These are phyloP conservation scores for Penicillium griseofulvum DNA, from an alignment of 2,329 filamentous ascomycete species.

Conservation along the genomic window DNA sequence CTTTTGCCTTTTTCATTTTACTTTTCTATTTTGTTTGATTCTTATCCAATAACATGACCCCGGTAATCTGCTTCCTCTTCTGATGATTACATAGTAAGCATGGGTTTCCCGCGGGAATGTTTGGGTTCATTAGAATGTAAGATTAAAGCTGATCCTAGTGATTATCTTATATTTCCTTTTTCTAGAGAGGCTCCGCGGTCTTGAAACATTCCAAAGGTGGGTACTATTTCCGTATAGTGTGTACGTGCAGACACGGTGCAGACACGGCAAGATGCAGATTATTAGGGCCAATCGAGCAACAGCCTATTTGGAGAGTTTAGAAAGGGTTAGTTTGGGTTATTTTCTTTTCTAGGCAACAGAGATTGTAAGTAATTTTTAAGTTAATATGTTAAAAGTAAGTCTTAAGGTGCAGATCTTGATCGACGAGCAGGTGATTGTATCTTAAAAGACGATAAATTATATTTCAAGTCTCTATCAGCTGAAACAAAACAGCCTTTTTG, in stretches of 20 bases:
- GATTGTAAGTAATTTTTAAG: background rate
- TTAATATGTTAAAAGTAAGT: background rate
- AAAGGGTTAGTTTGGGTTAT: background rate
- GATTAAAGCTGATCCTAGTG: background rate
- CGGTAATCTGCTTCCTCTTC: background rate
- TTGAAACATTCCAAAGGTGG: conserved; percentile 2
- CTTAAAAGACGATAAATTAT: no score
- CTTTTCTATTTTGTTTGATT: conserved; percentile 1
- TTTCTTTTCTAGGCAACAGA: conserved; percentile 12
- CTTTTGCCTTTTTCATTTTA: background rate
- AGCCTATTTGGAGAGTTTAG: conserved; percentile 5
- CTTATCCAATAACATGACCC: background rate
- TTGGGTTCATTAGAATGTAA: background rate
- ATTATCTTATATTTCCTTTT: background rate
- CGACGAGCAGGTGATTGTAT: conserved; percentile 18
- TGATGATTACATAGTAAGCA: conserved; percentile 1
- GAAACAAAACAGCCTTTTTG: background rate
- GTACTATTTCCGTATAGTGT: background rate
- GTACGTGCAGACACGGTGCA: background rate
- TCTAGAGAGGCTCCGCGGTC: conserved; percentile 4
- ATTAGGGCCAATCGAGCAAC: conserved; percentile 2
- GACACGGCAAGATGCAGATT: conserved; percentile 13
- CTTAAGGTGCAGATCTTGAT: conserved; percentile 15
- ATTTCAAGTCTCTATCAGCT: background rate
- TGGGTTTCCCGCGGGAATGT: background rate